phyloP scores from a whole-genome alignment of 345 rosid genomes.

The Rhizophora apiculata region DNA sequence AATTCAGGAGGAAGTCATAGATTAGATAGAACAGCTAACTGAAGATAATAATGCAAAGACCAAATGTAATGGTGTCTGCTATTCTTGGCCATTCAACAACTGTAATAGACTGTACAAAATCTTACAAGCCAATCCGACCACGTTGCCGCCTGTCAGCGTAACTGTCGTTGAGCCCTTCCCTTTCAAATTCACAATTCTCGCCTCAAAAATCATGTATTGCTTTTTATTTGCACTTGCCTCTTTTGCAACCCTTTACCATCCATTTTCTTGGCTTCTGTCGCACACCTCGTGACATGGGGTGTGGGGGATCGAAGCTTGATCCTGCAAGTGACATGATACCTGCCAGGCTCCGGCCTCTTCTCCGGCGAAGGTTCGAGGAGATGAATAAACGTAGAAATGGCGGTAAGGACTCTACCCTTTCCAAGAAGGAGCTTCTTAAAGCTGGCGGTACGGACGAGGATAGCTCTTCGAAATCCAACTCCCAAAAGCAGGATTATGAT shows the following conservation, averaged over 20 bases:
- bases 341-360: slow-evolving; percentile 21
- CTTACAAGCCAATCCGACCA: not conserved
- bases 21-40: too few relatives aligned
- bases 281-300: slow-evolving; percentile 21
- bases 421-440: slow-evolving; percentile 28
- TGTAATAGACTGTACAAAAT: not conserved
- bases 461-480: not conserved
- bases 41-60: too few relatives aligned
- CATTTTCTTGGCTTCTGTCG: not conserved
- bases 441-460: slow-evolving; percentile 9
- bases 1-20: too few relatives aligned
- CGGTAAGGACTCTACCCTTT: not conserved
- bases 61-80: too few relatives aligned
- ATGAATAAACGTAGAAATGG: slow-evolving; percentile 2
- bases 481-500: not conserved
- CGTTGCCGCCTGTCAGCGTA: not conserved
- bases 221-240: not conserved
- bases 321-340: not conserved
- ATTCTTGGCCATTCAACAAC: too few relatives aligned
- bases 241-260: too few relatives aligned
- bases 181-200: slow-evolving; percentile 1
- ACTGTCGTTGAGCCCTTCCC: not conserved
- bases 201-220: not conserved
- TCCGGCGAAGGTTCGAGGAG: slow-evolving; percentile 19
- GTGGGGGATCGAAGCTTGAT: slow-evolving; percentile 22